phyloP scores from a whole-genome alignment of 1,284 basidiomycete genomes.

The Ustilago vetiveriae region DNA sequence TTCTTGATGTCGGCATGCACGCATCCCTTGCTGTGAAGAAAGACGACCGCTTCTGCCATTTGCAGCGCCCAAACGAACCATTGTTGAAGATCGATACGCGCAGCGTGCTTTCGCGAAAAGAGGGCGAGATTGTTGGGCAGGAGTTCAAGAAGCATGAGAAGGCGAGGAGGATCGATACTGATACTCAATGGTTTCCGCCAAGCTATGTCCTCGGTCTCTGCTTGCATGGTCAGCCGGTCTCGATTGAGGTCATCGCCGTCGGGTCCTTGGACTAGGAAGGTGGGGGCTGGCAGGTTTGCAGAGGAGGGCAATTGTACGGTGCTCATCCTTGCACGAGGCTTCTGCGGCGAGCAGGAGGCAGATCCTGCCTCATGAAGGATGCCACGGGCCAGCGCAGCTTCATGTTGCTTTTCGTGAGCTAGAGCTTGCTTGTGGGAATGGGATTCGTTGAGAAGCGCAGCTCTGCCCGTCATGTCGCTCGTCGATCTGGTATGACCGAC shows the following conservation, averaged over 20 bases:
- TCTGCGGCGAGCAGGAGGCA: background rate
- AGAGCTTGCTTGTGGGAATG: slow-evolving; percentile 22
- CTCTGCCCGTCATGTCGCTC: slow-evolving; percentile 41
- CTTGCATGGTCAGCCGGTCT: background rate
- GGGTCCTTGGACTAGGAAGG: slow-evolving; percentile 28
- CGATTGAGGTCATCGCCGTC: slow-evolving; percentile 15
- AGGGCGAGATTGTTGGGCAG: slow-evolving; percentile 55
- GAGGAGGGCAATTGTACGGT: background rate
- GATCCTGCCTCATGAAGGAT: slow-evolving; percentile 6
- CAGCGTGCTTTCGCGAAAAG: slow-evolving; percentile 38
- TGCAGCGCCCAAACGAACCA: slow-evolving; percentile 61
- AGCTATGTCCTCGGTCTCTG: background rate
- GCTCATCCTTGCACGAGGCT: slow-evolving; percentile 5
- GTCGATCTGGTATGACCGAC: slow-evolving; percentile 40
- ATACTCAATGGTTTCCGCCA: background rate
- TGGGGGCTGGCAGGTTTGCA: slow-evolving; percentile 5
- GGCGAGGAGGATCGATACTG: slow-evolving; percentile 48
- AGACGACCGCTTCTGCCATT: slow-evolving; percentile 52
- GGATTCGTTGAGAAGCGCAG: slow-evolving; percentile 24
- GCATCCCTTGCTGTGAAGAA: slow-evolving; percentile 59
- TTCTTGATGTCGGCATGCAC: slow-evolving; percentile 65
- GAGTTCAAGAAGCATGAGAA: slow-evolving; percentile 64
- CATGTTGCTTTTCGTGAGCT: slow-evolving; percentile 23
- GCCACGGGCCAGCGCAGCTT: slow-evolving; percentile 14
- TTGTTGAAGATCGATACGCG: slow-evolving; percentile 47